Base-by-base conservation (phyloP, 805 yeast genomes). In the Lipomyces chichibuensis region DNA sequence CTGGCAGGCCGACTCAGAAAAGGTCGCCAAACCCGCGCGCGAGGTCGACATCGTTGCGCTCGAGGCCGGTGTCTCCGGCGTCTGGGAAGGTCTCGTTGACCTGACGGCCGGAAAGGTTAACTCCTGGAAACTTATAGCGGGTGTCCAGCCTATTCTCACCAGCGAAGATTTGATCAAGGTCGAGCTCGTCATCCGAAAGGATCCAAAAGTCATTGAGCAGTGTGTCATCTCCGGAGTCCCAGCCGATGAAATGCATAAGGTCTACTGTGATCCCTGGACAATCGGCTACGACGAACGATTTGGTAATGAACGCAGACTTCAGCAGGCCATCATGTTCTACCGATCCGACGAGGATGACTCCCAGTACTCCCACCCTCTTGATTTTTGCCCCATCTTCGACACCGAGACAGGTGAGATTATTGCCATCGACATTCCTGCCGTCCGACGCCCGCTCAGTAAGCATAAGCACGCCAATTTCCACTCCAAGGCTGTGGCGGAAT, bases 371-470 rank as follows among this genome's bases (percentile, higher is more conserved):
- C 82, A 80, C 77, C 93, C 95, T 35, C 83, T 89, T 74, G 94
- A 90, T 77, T 89, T 90, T 81, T 86, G 92, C 73, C 95, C 95
- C 67, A 88, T 89, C 75, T 88, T 89, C 69, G 95, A 89, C 78
- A 87, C 89, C 79, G 88, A 87, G 77, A 84, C 83, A 65, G 81
- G 81, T 63, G 86, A 89, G 77, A 91, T 89, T 66, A 84, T 90
- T 71, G 88, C 78, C 77, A 88, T 90, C 72, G 95, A 90, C 78
- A 85, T 89, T 74, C 94, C 94, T 65, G 82, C 85, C 73, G 83
- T 88, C 73, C 87, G 95, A 81, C 84, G 92, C 79, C 87, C 88
- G 74, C 83, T 89, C 17, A 85, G 90, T 60, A 87, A 85, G 76
- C 84, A 82, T 76, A 85, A 87, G 78, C 91, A 88, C 77, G 80